Percentiles rank a stretch among this genome's conserved stretches.
Evolutionary conservation across 2,329 filamentous ascomycete genomes (phyloP).

Genomic region (Raffaelea arxii): DNA sequence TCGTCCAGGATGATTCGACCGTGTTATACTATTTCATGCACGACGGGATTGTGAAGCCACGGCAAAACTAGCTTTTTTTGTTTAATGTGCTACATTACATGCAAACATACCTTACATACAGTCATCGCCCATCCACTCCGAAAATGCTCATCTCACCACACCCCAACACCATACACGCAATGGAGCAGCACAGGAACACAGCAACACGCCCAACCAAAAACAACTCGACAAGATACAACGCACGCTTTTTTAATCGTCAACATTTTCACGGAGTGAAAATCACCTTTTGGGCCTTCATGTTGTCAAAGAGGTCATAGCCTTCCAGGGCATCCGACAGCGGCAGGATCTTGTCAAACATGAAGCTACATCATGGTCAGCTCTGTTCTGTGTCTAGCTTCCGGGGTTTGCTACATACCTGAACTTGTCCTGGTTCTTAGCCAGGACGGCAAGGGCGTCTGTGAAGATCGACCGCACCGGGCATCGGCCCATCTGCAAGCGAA

Average conservation of each 20-base stretch:
- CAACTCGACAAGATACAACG: too few relatives aligned
- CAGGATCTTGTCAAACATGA: conserved; percentile 71
- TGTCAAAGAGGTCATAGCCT: conserved; percentile 62
- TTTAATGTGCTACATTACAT: too few relatives aligned
- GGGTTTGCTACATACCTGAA: conserved; percentile 55
- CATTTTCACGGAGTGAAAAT: conserved; percentile 45
- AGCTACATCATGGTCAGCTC: conserved; percentile 31
- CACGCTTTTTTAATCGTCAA: too few relatives aligned
- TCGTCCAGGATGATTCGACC: conserved; percentile 70
- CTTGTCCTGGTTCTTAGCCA: conserved; percentile 57
- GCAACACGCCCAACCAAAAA: too few relatives aligned
- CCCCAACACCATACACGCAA: too few relatives aligned
- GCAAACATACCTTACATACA: too few relatives aligned
- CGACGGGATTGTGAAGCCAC: conserved; percentile 77
- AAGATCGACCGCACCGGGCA: conserved; percentile 68
- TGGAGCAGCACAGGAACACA: too few relatives aligned
- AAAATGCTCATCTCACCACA: too few relatives aligned
- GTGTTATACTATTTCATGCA: conserved; percentile 79
- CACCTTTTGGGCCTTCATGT: conserved; percentile 66
- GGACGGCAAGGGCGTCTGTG: conserved; percentile 50
- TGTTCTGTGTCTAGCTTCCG: too few relatives aligned
- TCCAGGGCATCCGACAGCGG: conserved; percentile 55
- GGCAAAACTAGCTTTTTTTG: conserved; percentile 55
- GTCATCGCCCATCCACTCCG: too few relatives aligned
- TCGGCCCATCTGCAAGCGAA: conserved; percentile 65